Base-by-base conservation (phyloP, 148 eudicot genomes). In the Chenopodium suecicum region DNA sequence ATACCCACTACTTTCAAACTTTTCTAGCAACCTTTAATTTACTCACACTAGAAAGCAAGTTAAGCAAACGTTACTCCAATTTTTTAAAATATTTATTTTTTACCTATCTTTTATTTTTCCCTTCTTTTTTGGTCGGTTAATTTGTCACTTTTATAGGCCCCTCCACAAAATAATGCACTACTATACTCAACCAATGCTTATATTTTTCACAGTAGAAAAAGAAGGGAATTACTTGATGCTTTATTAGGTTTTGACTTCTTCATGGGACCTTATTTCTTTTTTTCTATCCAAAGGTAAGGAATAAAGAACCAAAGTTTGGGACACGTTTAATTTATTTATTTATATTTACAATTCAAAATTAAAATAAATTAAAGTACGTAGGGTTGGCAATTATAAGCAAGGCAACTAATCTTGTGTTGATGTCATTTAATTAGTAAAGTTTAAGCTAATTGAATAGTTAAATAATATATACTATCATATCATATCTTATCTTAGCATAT, bases 201-300 rank as follows among this genome's bases (percentile, higher is more conserved):
- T 48, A 27, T 56, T 70, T 52, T 70, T 80, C 47, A 63, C 65
- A 79, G 34, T 64, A 37, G 70, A 56, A 79, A 48, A 79, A 83
- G 41, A 32, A 41, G 27, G 8, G 16, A 75, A 68, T 79, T 74
- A 83, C 82, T 68, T 74, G 63, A n/a, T 66, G 82, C 79, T 79
- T 79, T 83, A 73, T 83, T 83, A 83, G 82, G 76, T 79, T 79
- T 83, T 83, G 82, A 83, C 86, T 79, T 79, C 29, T 75, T 68
- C 37, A 71, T 73, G 73, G 29, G 73, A 74, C 60, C 60, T 41
- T 31, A 75, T 14, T 66, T 41, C 60, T 48, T 67, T 58, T 77
- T 50, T 75, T 54, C 82, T 80, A 79, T 83, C 76, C 64, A 67
- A 79, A 66, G 68, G 58, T 52, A 79, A 56, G 52, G 82, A 79